These are phyloP conservation scores for Stereum hirsutum DNA, from an alignment of 1,284 basidiomycete species.

Conservation along the genomic window DNA sequence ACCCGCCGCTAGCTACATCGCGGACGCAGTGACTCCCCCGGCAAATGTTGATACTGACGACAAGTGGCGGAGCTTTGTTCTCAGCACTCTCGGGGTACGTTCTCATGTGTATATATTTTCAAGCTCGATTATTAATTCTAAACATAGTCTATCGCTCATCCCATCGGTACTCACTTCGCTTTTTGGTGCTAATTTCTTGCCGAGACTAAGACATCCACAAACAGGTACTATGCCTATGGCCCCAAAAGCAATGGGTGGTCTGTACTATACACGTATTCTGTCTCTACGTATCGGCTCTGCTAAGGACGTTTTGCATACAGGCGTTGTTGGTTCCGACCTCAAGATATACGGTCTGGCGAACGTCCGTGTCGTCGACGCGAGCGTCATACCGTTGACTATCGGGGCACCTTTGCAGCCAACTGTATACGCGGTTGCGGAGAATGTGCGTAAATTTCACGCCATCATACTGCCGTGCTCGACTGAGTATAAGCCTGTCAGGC, in stretches of 20 bases:
- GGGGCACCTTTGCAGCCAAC: conserved; percentile 11
- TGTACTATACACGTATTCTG: neutral
- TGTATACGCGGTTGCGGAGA: conserved; percentile 12
- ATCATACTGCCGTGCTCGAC: too few species aligned
- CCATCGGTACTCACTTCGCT: conserved; percentile 7
- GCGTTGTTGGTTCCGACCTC: conserved; percentile 11
- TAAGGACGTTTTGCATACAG: conserved; percentile 1
- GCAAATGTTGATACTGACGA: conserved; percentile 3
- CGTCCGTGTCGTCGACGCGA: conserved; percentile 13
- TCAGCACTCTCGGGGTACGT: conserved; percentile 1
- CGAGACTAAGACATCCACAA: neutral
- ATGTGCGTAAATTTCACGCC: conserved; percentile 8
- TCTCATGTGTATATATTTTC: neutral
- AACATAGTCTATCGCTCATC: conserved; percentile 10
- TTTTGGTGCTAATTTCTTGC: neutral
- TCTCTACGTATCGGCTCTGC: neutral
- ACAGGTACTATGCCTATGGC: conserved; percentile 9
- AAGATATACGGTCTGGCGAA: conserved; percentile 14
- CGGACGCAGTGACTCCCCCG: conserved; percentile 8
- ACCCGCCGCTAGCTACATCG: conserved; percentile 7
- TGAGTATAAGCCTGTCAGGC: too few species aligned
- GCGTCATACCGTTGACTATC: conserved; percentile 12
- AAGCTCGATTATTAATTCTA: neutral
- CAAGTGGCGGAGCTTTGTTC: conserved; percentile 10
- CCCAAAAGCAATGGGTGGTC: conserved; percentile 9